These are phyloP conservation scores for Porphyrellus cyaneotinctus DNA, from an alignment of 768 basidiomycete genomes.

Conservation along the genomic window DNA sequence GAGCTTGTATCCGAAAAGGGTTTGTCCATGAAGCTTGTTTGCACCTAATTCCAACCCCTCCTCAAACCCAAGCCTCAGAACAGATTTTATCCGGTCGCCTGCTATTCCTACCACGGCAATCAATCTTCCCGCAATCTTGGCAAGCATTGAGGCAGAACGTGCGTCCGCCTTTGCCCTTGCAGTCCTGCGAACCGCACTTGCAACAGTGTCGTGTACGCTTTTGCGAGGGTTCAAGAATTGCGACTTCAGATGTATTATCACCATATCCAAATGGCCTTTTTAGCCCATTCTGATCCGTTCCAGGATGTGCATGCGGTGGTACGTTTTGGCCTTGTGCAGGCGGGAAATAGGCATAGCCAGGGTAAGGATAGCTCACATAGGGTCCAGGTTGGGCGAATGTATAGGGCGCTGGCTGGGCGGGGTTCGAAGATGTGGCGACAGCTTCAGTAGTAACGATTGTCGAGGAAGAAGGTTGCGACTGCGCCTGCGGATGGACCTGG, in stretches of 20 bases:
- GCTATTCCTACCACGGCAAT: conserved; percentile 75
- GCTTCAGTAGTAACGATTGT: conserved; percentile 19
- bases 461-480: conserved; percentile 21
- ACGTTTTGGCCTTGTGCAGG: conserved; percentile 20
- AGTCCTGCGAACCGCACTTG: conserved; percentile 78
- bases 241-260: conserved; percentile 22
- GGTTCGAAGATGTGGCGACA: conserved; percentile 15
- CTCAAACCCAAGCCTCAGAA: conserved; percentile 47
- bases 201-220: conserved; percentile 77
- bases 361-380: conserved; percentile 37
- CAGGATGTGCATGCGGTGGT: conserved; percentile 24
- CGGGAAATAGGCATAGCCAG: conserved; percentile 31
- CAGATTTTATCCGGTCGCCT: conserved; percentile 74
- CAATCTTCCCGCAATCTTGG: conserved; percentile 79
- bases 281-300: conserved; percentile 23
- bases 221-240: conserved; percentile 36
- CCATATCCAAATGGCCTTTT: conserved; percentile 30
- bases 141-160: conserved; percentile 70
- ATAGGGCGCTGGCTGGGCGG: conserved; percentile 29
- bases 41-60: background rate
- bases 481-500: conserved; percentile 16
- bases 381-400: conserved; percentile 29
- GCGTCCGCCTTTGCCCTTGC: conserved; percentile 80
- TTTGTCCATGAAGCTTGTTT: background rate
- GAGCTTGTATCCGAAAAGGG: background rate